Conservation (phyloP, 1,139 yeast species). For the Sugiyamaella pinicola region DNA sequence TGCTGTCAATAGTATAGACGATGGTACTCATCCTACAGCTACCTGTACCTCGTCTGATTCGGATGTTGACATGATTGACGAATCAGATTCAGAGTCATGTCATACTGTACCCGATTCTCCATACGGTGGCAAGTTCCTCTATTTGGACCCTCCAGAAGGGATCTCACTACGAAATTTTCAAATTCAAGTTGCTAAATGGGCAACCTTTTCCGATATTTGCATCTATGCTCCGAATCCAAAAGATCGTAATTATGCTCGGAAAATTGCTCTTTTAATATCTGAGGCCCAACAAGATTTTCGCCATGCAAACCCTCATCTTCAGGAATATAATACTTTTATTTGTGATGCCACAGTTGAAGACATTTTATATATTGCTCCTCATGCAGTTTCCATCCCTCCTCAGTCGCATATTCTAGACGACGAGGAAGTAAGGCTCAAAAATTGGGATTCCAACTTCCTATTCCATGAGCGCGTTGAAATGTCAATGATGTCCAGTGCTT, state of each 20-base stretch:
- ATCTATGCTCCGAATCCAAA: constrained; percentile 56
- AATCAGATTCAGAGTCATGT: background rate
- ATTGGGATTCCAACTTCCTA: constrained; percentile 75
- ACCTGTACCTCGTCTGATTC: constrained; percentile 6
- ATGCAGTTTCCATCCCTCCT: constrained; percentile 38
- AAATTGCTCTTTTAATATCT: constrained; percentile 31
- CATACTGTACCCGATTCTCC: constrained; percentile 30
- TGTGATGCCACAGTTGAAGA: constrained; percentile 33
- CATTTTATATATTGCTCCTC: constrained; percentile 34
- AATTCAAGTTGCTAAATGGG: constrained; percentile 71
- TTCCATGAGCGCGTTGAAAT: constrained; percentile 80
- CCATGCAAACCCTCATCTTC: constrained; percentile 23
- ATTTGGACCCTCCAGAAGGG: constrained; percentile 61
- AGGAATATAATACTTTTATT: constrained; percentile 31
- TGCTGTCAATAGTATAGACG: background rate
- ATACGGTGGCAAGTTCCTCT: constrained; percentile 43
- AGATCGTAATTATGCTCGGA: constrained; percentile 30
- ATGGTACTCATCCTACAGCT: background rate
- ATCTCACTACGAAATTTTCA: constrained; percentile 74
- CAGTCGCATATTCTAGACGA: constrained; percentile 28
- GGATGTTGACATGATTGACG: constrained; percentile 14
- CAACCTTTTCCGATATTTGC: constrained; percentile 67
- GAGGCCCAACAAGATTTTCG: constrained; percentile 34
- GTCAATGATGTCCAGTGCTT: constrained; percentile 79
- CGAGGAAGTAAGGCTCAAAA: constrained; percentile 42